These are phyloP conservation scores for Ophiostoma fasciatum DNA, from an alignment of 2,329 filamentous ascomycete species.

Conservation along the genomic window DNA sequence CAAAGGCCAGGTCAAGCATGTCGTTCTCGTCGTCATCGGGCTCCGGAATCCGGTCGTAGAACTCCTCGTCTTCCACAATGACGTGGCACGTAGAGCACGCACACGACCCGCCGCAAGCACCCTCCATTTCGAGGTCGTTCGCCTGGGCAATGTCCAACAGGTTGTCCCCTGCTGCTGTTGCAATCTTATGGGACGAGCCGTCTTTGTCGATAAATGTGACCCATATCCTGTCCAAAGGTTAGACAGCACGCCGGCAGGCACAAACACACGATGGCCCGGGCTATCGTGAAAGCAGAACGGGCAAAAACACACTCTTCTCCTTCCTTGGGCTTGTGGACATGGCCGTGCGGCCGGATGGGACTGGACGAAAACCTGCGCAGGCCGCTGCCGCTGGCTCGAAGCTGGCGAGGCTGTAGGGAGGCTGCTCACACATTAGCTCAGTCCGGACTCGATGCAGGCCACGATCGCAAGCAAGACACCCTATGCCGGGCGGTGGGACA, in stretches of 20 bases:
- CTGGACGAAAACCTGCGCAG: constrained; percentile 64
- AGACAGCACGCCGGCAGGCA: not conserved
- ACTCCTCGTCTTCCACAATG: constrained; percentile 58
- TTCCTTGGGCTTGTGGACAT: constrained; percentile 69
- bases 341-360: constrained; percentile 49
- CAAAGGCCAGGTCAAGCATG: constrained; percentile 84
- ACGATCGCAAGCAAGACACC: too few relatives aligned
- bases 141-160: constrained; percentile 89
- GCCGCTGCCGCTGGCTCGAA: too few relatives aligned
- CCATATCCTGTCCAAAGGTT: constrained; percentile 48
- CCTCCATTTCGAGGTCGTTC: constrained; percentile 95
- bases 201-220: constrained; percentile 94
- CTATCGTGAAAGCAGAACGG: too few relatives aligned
- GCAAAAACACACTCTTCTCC: constrained; percentile 66
- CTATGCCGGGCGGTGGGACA: too few relatives aligned
- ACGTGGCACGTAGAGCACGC: constrained; percentile 90
- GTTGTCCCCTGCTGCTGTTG: constrained; percentile 78
- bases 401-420: too few relatives aligned
- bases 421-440: too few relatives aligned
- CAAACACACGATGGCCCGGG: not conserved
- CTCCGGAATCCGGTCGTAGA: constrained; percentile 66
- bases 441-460: too few relatives aligned
- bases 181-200: constrained; percentile 56
- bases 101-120: constrained; percentile 87
- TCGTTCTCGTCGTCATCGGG: constrained; percentile 73